phyloP scores from a whole-genome alignment of 23 red algal genomes.

The Gracilariopsis chorda region DNA sequence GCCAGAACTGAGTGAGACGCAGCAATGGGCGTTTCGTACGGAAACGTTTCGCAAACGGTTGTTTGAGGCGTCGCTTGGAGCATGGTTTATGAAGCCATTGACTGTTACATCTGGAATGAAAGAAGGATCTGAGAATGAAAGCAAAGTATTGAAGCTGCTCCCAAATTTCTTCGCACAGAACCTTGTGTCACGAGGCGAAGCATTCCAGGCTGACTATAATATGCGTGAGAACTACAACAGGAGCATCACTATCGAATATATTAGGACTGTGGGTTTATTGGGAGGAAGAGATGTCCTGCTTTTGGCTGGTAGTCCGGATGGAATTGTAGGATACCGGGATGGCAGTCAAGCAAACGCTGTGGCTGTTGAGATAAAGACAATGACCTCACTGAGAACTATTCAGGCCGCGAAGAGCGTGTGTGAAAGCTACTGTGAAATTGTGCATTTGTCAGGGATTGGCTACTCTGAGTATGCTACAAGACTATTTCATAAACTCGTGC shows the following conservation, averaged over 20 bases:
- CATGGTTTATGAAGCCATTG: conserved; percentile 8
- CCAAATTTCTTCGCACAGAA: background rate
- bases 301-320: conserved; percentile 12
- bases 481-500: background rate
- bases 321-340: background rate
- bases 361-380: background rate
- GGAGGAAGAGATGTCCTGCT: too few species aligned
- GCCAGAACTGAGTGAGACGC: too few species aligned
- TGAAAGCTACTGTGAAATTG: background rate
- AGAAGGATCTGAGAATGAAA: conserved; percentile 1
- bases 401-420: background rate
- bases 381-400: background rate
- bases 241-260: too few species aligned
- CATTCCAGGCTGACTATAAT: too few species aligned
- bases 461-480: background rate
- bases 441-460: background rate
- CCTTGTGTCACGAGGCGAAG: too few species aligned
- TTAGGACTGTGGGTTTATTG: too few species aligned
- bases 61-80: background rate
- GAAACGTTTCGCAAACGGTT: background rate
- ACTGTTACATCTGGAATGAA: background rate
- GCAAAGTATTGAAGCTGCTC: background rate
- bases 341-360: background rate
- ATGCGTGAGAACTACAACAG: too few species aligned
- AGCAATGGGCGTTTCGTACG: background rate